phyloP scores from a whole-genome alignment of 2,329 filamentous ascomycete species.

The Colletotrichum falcatum region DNA sequence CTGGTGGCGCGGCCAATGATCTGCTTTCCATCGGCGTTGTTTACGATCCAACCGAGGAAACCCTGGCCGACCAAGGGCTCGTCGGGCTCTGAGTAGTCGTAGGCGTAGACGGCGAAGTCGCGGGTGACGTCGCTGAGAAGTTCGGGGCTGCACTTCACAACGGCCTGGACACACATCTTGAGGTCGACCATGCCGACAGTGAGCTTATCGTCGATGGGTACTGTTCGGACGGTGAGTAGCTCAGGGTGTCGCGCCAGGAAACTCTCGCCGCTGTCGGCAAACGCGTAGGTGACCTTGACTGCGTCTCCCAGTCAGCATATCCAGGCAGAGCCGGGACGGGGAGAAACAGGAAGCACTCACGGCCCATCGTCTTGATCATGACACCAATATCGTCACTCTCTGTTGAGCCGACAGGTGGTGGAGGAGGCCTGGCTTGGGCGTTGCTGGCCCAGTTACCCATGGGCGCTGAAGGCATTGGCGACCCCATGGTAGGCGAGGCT shows the following conservation, averaged over 20 bases:
- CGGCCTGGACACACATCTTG: conserved; percentile 86
- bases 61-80: conserved; percentile 94
- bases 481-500: conserved; percentile 52
- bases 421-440: conserved; percentile 42
- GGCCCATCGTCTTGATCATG: conserved; percentile 73
- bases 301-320: conserved; percentile 39
- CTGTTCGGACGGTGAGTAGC: conserved; percentile 81
- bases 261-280: conserved; percentile 88
- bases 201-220: conserved; percentile 81
- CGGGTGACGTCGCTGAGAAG: conserved; percentile 76
- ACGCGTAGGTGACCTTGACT: conserved; percentile 98
- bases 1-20: conserved; percentile 92
- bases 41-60: conserved; percentile 86
- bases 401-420: conserved; percentile 42
- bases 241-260: conserved; percentile 90
- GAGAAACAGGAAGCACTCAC: conserved; percentile 59
- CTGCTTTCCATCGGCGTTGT: conserved; percentile 59
- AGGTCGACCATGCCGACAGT: conserved; percentile 91
- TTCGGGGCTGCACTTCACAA: conserved; percentile 85
- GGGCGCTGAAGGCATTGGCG: conserved; percentile 51
- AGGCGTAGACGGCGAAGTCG: conserved; percentile 97
- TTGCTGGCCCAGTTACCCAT: conserved; percentile 50
- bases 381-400: conserved; percentile 61
- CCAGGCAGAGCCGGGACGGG: conserved; percentile 1
- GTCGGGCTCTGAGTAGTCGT: conserved; percentile 96